These are phyloP conservation scores for Daphne laureola DNA, from an alignment of 441 rosid species.

Conservation along the genomic window DNA sequence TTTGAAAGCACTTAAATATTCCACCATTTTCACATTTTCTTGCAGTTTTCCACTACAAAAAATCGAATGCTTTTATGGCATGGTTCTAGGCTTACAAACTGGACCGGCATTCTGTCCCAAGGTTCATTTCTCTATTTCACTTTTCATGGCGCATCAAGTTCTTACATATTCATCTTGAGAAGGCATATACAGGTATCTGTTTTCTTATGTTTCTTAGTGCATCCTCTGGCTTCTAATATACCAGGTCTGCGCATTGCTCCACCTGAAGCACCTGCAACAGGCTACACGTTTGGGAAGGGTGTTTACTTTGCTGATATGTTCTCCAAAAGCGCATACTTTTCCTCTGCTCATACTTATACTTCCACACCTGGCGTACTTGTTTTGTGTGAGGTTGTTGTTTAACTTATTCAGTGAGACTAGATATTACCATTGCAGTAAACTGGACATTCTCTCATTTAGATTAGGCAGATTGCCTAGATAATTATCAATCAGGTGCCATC, in stretches of 20 bases:
- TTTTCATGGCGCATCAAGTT: not conserved
- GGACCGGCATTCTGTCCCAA: constrained; percentile 95
- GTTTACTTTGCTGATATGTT: constrained; percentile 98
- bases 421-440: not conserved
- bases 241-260: constrained; percentile 93
- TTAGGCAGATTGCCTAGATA: no score
- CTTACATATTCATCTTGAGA: constrained; percentile 5
- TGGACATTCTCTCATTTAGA: no score
- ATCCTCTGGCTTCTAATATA: constrained; percentile 16
- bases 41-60: constrained; percentile 47
- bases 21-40: no score
- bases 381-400: constrained; percentile 62
- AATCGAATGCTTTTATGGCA: constrained; percentile 93
- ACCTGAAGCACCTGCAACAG: constrained; percentile 85
- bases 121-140: constrained; percentile 30
- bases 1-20: no score
- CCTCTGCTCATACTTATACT: constrained; percentile 37
- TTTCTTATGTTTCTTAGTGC: constrained; percentile 13
- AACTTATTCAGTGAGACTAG: constrained; percentile 2
- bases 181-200: not conserved
- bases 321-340: constrained; percentile 92
- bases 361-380: constrained; percentile 66
- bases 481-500: no score
- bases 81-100: constrained; percentile 89
- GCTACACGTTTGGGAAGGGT: constrained; percentile 96